These are phyloP conservation scores for Neoboletus subvelutipes DNA, from an alignment of 768 basidiomycete species.

Conservation along the genomic window DNA sequence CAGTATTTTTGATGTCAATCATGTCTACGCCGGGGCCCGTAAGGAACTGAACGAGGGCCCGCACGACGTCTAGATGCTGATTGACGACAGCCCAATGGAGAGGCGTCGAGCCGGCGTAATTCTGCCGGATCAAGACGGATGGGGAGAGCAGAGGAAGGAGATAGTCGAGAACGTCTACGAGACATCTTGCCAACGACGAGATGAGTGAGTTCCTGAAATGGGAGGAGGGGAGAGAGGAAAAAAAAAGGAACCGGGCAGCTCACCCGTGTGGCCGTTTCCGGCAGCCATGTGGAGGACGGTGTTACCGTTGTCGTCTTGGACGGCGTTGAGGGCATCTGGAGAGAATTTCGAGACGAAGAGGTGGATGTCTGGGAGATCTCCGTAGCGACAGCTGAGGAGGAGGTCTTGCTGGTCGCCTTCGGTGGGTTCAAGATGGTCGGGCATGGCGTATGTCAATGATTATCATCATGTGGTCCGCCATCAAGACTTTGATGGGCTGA, in stretches of 20 bases:
- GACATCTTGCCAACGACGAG: conserved; percentile 38
- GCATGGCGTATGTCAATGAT: neutral
- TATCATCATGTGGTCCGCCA: no score
- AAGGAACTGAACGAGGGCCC: conserved; percentile 57
- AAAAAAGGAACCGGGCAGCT: conserved; percentile 17
- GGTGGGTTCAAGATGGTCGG: conserved; percentile 30
- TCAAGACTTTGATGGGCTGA: neutral
- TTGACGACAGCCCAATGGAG: conserved; percentile 93
- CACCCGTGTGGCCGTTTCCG: conserved; percentile 88
- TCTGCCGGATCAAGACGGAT: neutral
- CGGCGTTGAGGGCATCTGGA: conserved; percentile 40
- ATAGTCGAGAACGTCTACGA: conserved; percentile 70
- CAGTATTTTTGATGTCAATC: conserved; percentile 75
- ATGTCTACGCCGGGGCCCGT: conserved; percentile 60
- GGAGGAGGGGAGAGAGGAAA: neutral
- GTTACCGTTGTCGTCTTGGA: conserved; percentile 78
- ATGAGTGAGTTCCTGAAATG: neutral
- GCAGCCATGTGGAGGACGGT: conserved; percentile 82
- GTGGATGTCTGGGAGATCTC: conserved; percentile 78
- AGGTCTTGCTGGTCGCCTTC: conserved; percentile 68
- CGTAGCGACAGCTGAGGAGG: conserved; percentile 83
- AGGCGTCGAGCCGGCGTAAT: conserved; percentile 75
- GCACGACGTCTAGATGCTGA: conserved; percentile 61
- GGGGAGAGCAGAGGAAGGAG: conserved; percentile 56
- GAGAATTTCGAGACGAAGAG: conserved; percentile 64